Conservation (phyloP, 768 basidiomycete genomes). For the Trametes cingulata region DNA sequence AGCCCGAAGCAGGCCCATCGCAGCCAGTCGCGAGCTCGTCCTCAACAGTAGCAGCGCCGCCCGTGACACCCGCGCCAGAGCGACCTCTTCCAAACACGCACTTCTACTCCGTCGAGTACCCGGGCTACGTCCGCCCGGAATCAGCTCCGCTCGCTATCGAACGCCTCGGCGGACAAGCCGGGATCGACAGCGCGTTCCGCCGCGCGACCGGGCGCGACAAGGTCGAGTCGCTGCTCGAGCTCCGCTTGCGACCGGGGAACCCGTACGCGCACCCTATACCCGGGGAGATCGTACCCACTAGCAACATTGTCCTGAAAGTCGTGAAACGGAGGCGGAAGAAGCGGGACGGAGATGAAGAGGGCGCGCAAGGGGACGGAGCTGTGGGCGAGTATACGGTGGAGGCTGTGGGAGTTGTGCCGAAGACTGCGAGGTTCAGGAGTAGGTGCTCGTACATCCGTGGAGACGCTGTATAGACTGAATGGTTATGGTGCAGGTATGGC, state of each 20-base stretch:
- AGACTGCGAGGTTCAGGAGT: constrained; percentile 91
- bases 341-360: constrained; percentile 20
- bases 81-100: constrained; percentile 53
- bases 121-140: constrained; percentile 71
- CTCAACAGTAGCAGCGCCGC: background rate
- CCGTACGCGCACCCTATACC: constrained; percentile 83
- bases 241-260: constrained; percentile 71
- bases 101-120: constrained; percentile 87
- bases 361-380: constrained; percentile 31
- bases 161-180: constrained; percentile 67
- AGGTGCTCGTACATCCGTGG: constrained; percentile 33
- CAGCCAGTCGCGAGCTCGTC: background rate
- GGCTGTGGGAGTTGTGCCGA: constrained; percentile 72
- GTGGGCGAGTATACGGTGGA: constrained; percentile 75
- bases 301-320: constrained; percentile 86
- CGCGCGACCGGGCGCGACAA: constrained; percentile 53
- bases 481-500: constrained; percentile 68
- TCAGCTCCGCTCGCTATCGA: constrained; percentile 65
- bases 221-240: constrained; percentile 68
- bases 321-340: constrained; percentile 65
- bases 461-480: background rate
- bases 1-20: constrained; percentile 13
- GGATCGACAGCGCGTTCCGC: constrained; percentile 77
- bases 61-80: constrained; percentile 36
- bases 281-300: constrained; percentile 74